These are phyloP conservation scores for Aaosphaeria arxii DNA, from an alignment of 2,329 filamentous ascomycete genomes.

Conservation along the genomic window DNA sequence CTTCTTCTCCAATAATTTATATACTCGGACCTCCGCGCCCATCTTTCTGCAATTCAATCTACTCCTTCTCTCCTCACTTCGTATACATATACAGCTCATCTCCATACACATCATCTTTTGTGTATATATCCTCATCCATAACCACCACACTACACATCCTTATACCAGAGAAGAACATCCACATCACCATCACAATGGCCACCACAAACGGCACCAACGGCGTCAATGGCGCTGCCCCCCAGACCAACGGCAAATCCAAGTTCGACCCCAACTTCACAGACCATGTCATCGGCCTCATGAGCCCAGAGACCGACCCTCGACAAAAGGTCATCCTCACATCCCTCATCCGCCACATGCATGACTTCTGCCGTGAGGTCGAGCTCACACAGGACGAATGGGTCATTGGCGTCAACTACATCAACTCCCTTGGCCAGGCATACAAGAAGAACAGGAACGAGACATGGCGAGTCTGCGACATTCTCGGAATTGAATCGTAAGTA, in stretches of 20 bases:
- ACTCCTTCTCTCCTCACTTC: neutral
- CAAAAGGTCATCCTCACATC: constrained; percentile 58
- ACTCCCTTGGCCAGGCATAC: constrained; percentile 64
- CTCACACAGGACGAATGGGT: constrained; percentile 73
- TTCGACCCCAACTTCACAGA: constrained; percentile 73
- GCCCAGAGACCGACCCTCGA: constrained; percentile 62
- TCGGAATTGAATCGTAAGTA: constrained; percentile 65
- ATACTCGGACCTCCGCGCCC: neutral
- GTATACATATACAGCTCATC: neutral
- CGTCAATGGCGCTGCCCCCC: neutral
- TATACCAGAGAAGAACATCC: neutral
- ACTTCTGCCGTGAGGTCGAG: constrained; percentile 70
- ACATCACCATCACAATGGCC: neutral
- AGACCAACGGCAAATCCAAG: constrained; percentile 10
- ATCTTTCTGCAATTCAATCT: neutral
- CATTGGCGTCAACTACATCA: constrained; percentile 67
- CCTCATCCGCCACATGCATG: constrained; percentile 67
- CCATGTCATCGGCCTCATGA: constrained; percentile 67
- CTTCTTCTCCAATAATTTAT: neutral
- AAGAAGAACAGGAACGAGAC: constrained; percentile 66
- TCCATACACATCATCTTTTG: neutral
- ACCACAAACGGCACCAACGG: constrained; percentile 1
- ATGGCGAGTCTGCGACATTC: constrained; percentile 65
- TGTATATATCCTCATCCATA: neutral
- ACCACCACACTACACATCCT: neutral